A percentile compares a stretch with the other conserved stretches of the same genome.
Evolutionary conservation across 2,329 filamentous ascomycete genomes (phyloP).

Genomic region (Aurifilum marmelostoma): DNA sequence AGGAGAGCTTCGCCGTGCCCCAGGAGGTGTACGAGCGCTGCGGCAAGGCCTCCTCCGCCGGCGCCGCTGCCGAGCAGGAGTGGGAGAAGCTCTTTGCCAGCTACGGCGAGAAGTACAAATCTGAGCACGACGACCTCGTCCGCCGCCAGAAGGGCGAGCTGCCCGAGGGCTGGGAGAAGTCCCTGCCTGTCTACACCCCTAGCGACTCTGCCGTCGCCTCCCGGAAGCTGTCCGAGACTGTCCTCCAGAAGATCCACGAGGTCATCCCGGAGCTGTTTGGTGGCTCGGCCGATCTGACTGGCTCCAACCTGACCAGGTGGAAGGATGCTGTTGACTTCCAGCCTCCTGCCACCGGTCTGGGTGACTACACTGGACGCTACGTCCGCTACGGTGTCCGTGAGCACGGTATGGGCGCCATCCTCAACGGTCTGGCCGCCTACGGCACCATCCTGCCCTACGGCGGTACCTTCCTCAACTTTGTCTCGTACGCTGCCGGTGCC

Average conservation of each 20-base stretch:
- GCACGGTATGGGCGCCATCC: constrained; percentile 89
- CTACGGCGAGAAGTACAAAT: constrained; percentile 78
- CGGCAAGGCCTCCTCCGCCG: constrained; percentile 80
- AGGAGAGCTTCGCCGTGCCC: constrained; percentile 89
- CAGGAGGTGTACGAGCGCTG: constrained; percentile 94
- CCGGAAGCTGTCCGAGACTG: constrained; percentile 93
- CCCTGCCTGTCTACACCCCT: constrained; percentile 87
- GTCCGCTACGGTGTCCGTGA: constrained; percentile 91
- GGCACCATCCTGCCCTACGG: constrained; percentile 91
- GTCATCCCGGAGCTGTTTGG: constrained; percentile 88
- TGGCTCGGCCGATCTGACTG: constrained; percentile 96
- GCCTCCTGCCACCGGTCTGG: constrained; percentile 81
- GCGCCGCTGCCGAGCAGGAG: constrained; percentile 87
- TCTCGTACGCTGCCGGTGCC: constrained; percentile 94
- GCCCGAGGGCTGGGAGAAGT: constrained; percentile 95
- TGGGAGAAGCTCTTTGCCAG: constrained; percentile 94
- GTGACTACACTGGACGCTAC: constrained; percentile 90
- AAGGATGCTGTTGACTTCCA: constrained; percentile 98
- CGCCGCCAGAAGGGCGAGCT: constrained; percentile 83
- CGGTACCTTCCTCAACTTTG: constrained; percentile 99
- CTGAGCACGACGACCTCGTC: constrained; percentile 77
- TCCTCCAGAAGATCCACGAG: constrained; percentile 84
- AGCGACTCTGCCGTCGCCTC: constrained; percentile 84
- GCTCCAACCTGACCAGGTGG: constrained; percentile 98
- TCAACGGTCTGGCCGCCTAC: constrained; percentile 95